phyloP scores from a whole-genome alignment of 1,139 yeast genomes.

The Candida sp. region DNA sequence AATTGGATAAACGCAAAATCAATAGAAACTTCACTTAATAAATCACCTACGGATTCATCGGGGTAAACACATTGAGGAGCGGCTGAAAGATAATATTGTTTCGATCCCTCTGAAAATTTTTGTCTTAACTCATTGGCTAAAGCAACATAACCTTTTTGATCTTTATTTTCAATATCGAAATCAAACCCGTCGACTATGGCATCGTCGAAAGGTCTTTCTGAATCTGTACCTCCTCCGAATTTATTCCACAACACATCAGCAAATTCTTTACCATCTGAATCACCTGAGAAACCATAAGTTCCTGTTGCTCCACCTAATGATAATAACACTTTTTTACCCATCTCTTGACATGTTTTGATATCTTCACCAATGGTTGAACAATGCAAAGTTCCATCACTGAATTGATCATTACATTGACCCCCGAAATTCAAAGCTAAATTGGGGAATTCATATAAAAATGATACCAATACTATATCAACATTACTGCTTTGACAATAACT shows the following conservation, averaged over 20 bases:
- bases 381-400: constrained; percentile 51
- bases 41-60: constrained; percentile 71
- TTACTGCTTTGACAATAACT: constrained; percentile 61
- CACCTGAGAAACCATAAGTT: constrained; percentile 62
- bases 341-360: constrained; percentile 67
- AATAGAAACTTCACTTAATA: constrained; percentile 54
- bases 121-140: constrained; percentile 56
- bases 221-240: constrained; percentile 61
- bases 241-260: constrained; percentile 78
- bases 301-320: constrained; percentile 86
- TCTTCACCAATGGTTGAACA: constrained; percentile 65
- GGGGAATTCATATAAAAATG: constrained; percentile 65
- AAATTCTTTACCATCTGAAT: constrained; percentile 55
- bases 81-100: constrained; percentile 72
- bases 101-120: constrained; percentile 48
- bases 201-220: constrained; percentile 67
- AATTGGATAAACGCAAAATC: constrained; percentile 87
- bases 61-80: constrained; percentile 94
- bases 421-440: constrained; percentile 55
- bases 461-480: constrained; percentile 66
- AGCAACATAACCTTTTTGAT: constrained; percentile 53
- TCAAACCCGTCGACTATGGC: constrained; percentile 41
- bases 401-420: constrained; percentile 52
- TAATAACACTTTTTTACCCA: constrained; percentile 69
- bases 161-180: constrained; percentile 36